These are phyloP conservation scores for Colletotrichum costaricense DNA, from an alignment of 2,329 filamentous ascomycete genomes.

Conservation along the genomic window DNA sequence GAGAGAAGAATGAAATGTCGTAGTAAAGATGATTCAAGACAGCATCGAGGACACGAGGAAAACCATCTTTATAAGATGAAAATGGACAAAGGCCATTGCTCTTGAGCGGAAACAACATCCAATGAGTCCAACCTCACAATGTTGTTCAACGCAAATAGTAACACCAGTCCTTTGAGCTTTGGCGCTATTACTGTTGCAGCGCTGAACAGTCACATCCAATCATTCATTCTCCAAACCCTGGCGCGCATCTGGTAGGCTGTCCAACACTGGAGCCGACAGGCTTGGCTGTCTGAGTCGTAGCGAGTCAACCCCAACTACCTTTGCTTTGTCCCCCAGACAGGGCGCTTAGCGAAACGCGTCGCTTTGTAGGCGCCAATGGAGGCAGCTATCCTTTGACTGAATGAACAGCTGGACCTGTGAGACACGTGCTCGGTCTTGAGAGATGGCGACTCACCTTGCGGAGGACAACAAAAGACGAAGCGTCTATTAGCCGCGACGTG, in stretches of 20 bases:
- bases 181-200: conserved; percentile 4
- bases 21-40: background rate
- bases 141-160: conserved; percentile 1
- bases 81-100: conserved; percentile 8
- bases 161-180: background rate
- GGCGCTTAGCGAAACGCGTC: conserved; percentile 42
- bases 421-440: background rate
- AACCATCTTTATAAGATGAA: conserved; percentile 15
- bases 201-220: conserved; percentile 10
- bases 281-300: conserved; percentile 14
- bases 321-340: background rate
- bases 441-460: too few species aligned
- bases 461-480: background rate
- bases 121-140: conserved; percentile 20
- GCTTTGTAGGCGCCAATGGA: conserved; percentile 42
- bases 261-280: background rate
- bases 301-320: conserved; percentile 22
- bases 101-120: background rate
- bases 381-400: background rate
- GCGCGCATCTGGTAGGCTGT: background rate
- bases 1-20: background rate
- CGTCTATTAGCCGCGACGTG: background rate
- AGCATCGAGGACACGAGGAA: background rate
- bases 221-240: conserved; percentile 1
- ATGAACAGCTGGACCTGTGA: background rate